Base-by-base conservation (phyloP, 495 filamentous ascomycete genomes). In the Trichodelitschia bisporula region DNA sequence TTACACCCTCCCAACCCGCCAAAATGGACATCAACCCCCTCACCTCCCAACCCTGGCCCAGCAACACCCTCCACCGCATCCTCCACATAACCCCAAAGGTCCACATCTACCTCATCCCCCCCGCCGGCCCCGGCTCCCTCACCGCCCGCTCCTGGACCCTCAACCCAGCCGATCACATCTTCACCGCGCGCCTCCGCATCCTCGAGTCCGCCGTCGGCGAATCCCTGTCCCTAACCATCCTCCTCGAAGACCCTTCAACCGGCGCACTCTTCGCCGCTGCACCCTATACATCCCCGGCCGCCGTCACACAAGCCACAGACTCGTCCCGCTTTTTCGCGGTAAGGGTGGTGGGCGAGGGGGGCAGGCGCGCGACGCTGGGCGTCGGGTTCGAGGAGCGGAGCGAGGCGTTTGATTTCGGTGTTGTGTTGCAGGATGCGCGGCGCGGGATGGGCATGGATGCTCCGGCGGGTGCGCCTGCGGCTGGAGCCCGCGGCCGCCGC, bases 381-480 rank as follows among this genome's bases (percentile, higher is more conserved):
- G 61, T 86, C 29, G 77, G 78, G 9, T 86, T 83, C 42, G 78
- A 83, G 55, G 77, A 84, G 50, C 52, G 78, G 25, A 66, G 63
- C 45, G 75, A 79, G 36, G 77, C 77, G 4, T 77, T 83, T 32
- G 78, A 86, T 39, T 80, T 82, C 36, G 64, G 64, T 15, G 67
- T 83, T n/a, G 57, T 64, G n/a, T 49, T 86, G 40, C 73, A 77
- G 47, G 77, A 79, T 43, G 64, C 66, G 10, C 51, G 68, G 31
- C 65, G 62, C 45, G 59, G 58, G 33, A 46, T 74, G 13, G 62
- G 59, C 1, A 38, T 61, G 19, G 23, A 20, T 1, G 11, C 16
- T n/a, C 19, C 34, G n/a, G 31, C 37, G 10, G 34, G 30, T 35
- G 34, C 35, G 38, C 27, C 15, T 36, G 43, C 16, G 29, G 33